Evolutionary conservation across 768 basidiomycete species (phyloP).

Genomic region (Candolleomyces efflorescens): DNA sequence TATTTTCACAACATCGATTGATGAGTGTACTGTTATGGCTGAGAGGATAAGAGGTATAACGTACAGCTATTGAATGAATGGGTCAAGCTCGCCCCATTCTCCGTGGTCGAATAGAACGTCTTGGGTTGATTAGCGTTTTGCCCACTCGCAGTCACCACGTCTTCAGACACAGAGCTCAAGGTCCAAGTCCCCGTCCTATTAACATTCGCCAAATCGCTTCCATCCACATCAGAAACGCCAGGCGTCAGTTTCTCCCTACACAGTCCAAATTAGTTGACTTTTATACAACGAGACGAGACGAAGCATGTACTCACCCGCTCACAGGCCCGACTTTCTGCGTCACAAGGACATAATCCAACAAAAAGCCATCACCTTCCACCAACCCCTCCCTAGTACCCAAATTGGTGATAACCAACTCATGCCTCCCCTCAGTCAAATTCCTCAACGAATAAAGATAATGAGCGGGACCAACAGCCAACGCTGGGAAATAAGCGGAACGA

Average conservation of each 20-base stretch:
- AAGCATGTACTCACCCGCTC: not conserved
- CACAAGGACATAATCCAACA: constrained; percentile 9
- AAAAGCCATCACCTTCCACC: not conserved
- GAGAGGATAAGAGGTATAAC: not conserved
- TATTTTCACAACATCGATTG: not conserved
- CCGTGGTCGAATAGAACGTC: not conserved
- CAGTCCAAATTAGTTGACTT: no score
- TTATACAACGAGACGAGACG: not conserved
- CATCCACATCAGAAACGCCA: constrained; percentile 1
- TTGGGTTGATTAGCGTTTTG: not conserved
- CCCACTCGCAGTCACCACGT: not conserved
- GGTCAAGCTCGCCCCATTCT: not conserved
- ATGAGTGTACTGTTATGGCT: no score
- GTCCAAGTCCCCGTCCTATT: constrained; percentile 2
- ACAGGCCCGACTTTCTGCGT: constrained; percentile 3
- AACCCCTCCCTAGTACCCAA: constrained; percentile 5
- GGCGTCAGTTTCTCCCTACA: not conserved
- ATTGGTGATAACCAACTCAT: constrained; percentile 2
- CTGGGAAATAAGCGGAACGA: not conserved
- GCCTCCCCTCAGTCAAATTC: constrained; percentile 5
- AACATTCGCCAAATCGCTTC: not conserved
- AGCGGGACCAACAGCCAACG: not conserved
- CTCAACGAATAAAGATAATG: not conserved
- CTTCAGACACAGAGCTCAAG: not conserved
- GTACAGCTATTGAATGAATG: not conserved